phyloP scores from a whole-genome alignment of 306 rosid genomes.

The Vigna radiata region DNA sequence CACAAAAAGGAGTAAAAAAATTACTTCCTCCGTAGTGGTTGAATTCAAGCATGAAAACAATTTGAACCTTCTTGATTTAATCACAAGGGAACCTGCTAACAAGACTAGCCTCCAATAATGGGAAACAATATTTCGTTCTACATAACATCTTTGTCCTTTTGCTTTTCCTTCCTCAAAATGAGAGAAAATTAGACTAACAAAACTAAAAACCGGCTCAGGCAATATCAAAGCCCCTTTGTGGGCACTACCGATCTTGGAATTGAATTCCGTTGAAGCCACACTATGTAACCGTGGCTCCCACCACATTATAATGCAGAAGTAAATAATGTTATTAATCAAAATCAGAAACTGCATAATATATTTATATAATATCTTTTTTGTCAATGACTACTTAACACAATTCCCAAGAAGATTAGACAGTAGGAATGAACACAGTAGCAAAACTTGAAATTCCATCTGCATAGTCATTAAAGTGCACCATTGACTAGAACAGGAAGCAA shows the following conservation, averaged over 20 bases:
- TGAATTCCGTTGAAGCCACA: slow-evolving; percentile 8
- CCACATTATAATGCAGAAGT: slow-evolving; percentile 34
- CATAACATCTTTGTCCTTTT: no score
- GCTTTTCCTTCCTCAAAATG: no score
- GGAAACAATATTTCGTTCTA: no score
- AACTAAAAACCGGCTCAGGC: neutral
- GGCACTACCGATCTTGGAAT: slow-evolving; percentile 18
- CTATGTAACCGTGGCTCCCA: slow-evolving; percentile 20
- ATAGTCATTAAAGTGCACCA: slow-evolving; percentile 69
- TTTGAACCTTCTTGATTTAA: slow-evolving; percentile 23
- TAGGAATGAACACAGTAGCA: slow-evolving; percentile 60
- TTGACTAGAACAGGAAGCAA: slow-evolving; percentile 64
- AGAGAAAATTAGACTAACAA: no score
- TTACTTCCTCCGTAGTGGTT: neutral
- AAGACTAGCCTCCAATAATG: no score
- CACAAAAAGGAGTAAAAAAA: slow-evolving; percentile 2
- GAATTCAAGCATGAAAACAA: slow-evolving; percentile 17
- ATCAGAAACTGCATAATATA: slow-evolving; percentile 49
- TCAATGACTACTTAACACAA: slow-evolving; percentile 68
- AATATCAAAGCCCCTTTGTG: slow-evolving; percentile 29
- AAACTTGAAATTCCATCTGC: slow-evolving; percentile 76
- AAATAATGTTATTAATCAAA: slow-evolving; percentile 43
- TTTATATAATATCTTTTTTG: slow-evolving; percentile 51
- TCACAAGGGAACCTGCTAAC: neutral
- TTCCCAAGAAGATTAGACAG: slow-evolving; percentile 59